phyloP scores from a whole-genome alignment of 2,329 filamentous ascomycete genomes.

The Microcyclospora tardicrescens region DNA sequence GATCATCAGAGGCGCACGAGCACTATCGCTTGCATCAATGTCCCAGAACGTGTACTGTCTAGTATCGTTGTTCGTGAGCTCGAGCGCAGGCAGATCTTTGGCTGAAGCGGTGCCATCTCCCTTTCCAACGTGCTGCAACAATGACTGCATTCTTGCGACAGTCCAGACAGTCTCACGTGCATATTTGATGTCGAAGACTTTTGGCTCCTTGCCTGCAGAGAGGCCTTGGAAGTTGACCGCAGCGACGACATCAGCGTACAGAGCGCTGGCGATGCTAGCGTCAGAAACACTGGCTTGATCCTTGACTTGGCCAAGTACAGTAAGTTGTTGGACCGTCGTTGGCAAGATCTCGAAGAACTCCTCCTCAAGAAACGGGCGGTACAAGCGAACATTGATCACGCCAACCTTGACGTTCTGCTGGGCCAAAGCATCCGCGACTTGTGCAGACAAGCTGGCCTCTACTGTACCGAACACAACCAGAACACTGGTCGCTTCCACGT shows the following conservation, averaged over 20 bases:
- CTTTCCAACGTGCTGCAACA: slow-evolving; percentile 35
- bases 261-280: slow-evolving; percentile 61
- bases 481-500: slow-evolving; percentile 65
- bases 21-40: slow-evolving; percentile 57
- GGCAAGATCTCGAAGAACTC: slow-evolving; percentile 77
- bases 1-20: slow-evolving; percentile 49
- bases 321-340: slow-evolving; percentile 58
- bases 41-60: slow-evolving; percentile 95
- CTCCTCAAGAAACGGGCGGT: slow-evolving; percentile 90
- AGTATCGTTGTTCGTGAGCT: slow-evolving; percentile 36
- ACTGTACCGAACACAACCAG: slow-evolving; percentile 87
- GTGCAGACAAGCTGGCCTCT: slow-evolving; percentile 73
- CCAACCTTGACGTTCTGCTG: slow-evolving; percentile 66
- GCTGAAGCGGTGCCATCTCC: slow-evolving; percentile 22
- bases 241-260: slow-evolving; percentile 86
- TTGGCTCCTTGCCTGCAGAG: slow-evolving; percentile 45
- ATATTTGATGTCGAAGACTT: slow-evolving; percentile 80
- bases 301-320: slow-evolving; percentile 78
- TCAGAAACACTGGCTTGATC: slow-evolving; percentile 63
- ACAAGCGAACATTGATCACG: slow-evolving; percentile 81
- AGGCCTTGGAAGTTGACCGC: slow-evolving; percentile 66
- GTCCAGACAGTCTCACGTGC: slow-evolving; percentile 57
- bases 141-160: slow-evolving; percentile 37
- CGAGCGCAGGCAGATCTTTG: slow-evolving; percentile 24
- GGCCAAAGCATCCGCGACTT: slow-evolving; percentile 62